Conservation (phyloP, 1,284 basidiomycete species). For the Butyriboletus pseudospeciosus region DNA sequence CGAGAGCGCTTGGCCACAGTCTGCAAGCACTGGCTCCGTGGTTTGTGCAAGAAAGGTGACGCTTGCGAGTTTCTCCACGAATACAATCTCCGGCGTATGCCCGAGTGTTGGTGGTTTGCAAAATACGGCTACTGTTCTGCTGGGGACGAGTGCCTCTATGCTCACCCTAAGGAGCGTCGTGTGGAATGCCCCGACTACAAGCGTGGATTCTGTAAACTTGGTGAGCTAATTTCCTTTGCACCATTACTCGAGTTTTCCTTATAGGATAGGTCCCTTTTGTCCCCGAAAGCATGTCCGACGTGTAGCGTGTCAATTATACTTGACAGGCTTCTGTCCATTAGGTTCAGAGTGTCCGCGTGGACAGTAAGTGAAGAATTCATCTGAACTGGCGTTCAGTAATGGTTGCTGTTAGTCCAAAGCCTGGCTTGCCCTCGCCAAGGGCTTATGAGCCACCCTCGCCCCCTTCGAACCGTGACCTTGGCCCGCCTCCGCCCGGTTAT, state of each 20-base stretch:
- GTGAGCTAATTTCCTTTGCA: slow-evolving; percentile 41
- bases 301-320: slow-evolving; percentile 86
- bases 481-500: slow-evolving; percentile 89
- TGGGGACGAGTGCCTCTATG: slow-evolving; percentile 97
- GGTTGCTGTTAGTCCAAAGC: slow-evolving; percentile 58
- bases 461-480: slow-evolving; percentile 73
- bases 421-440: slow-evolving; percentile 62
- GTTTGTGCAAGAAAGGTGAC: slow-evolving; percentile 97
- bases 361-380: slow-evolving; percentile 63
- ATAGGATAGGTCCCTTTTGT: slow-evolving; percentile 71
- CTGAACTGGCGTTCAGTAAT: slow-evolving; percentile 20
- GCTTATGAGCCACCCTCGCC: slow-evolving; percentile 77
- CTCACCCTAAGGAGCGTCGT: slow-evolving; percentile 91
- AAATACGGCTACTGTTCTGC: slow-evolving; percentile 98
- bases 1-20: slow-evolving; percentile 86
- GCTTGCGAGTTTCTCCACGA: slow-evolving; percentile 99
- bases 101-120: slow-evolving; percentile 99
- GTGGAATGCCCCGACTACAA: slow-evolving; percentile 96
- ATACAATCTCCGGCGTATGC: slow-evolving; percentile 97
- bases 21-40: slow-evolving; percentile 99
- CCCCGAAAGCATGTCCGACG: slow-evolving; percentile 90
- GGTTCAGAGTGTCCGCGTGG: slow-evolving; percentile 87
- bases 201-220: slow-evolving; percentile 91
- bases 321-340: slow-evolving; percentile 94
- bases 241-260: not conserved